Evolutionary conservation across 768 basidiomycete genomes (phyloP).

Genomic region (Kwoniella botswanensis): DNA sequence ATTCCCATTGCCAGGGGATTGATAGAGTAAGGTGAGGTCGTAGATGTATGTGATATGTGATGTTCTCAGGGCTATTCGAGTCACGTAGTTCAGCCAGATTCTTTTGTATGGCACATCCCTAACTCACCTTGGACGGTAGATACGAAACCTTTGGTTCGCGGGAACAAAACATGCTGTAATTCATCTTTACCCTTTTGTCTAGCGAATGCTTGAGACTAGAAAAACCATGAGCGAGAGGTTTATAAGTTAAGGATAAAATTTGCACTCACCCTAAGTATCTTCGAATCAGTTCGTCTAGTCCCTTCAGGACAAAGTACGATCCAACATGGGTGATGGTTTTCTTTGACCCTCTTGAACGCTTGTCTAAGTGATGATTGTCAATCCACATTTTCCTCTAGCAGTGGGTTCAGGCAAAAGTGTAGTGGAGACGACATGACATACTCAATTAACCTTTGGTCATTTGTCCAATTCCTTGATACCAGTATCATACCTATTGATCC

Average conservation of each 20-base stretch:
- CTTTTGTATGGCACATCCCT: neutral
- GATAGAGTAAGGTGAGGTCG: slow-evolving; percentile 42
- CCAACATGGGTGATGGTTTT: slow-evolving; percentile 39
- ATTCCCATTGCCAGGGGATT: slow-evolving; percentile 16
- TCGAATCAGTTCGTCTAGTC: slow-evolving; percentile 35
- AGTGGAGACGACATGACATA: slow-evolving; percentile 12
- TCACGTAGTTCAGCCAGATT: neutral
- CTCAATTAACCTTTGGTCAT: slow-evolving; percentile 34
- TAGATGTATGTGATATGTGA: slow-evolving; percentile 47
- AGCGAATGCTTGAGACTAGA: slow-evolving; percentile 39
- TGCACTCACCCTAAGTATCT: slow-evolving; percentile 31
- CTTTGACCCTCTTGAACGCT: slow-evolving; percentile 37
- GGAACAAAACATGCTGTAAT: slow-evolving; percentile 37
- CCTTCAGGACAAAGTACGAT: slow-evolving; percentile 49
- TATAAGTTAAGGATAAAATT: neutral
- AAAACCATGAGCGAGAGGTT: neutral
- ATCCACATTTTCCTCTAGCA: slow-evolving; percentile 6
- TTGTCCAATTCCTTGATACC: slow-evolving; percentile 47
- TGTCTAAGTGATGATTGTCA: slow-evolving; percentile 14
- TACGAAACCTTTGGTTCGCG: slow-evolving; percentile 44
- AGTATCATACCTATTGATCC: slow-evolving; percentile 41
- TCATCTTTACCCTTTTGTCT: slow-evolving; percentile 25
- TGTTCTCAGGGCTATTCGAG: slow-evolving; percentile 29
- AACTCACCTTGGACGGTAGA: slow-evolving; percentile 40
- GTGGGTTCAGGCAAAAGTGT: neutral